Conservation (phyloP, 73 alveolate species). For the Loxodes magnus region DNA sequence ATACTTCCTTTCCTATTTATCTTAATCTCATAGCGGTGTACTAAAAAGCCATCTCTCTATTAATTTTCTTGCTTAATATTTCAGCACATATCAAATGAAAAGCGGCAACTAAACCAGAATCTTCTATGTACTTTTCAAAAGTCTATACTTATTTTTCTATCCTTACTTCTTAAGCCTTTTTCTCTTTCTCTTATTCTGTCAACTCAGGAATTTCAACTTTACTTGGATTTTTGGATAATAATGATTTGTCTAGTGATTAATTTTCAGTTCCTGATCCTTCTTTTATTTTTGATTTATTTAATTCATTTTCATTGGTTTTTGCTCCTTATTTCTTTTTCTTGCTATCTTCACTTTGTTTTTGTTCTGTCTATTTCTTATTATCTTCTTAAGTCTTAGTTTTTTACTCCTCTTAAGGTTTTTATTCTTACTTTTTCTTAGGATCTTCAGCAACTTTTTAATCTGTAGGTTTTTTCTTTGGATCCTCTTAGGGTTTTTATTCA, state of each 20-base stretch:
- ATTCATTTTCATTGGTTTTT: neutral
- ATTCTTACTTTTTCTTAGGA: neutral
- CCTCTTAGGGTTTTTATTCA: no score
- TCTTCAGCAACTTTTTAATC: no score
- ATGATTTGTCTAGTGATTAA: neutral
- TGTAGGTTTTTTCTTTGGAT: no score
- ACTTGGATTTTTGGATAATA: neutral
- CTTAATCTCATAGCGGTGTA: constrained; percentile 31
- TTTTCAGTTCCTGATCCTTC: neutral
- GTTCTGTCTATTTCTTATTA: no score
- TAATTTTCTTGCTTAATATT: constrained; percentile 26
- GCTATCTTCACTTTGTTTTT: neutral
- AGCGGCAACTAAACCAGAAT: constrained; percentile 23
- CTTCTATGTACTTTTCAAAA: constrained; percentile 25
- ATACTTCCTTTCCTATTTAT: constrained; percentile 11
- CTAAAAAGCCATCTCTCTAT: constrained; percentile 19
- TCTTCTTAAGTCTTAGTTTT: no score
- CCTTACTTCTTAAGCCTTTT: constrained; percentile 9
- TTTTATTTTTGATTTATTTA: no score
- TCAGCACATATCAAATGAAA: constrained; percentile 31
- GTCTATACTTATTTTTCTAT: constrained; percentile 9
- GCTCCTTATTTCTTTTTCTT: neutral
- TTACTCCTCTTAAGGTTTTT: neutral
- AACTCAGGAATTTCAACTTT: neutral
- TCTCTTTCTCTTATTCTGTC: neutral